These are phyloP conservation scores for Cladosporium austrohemisphaericum DNA, from an alignment of 2,329 filamentous ascomycete genomes.

Conservation along the genomic window DNA sequence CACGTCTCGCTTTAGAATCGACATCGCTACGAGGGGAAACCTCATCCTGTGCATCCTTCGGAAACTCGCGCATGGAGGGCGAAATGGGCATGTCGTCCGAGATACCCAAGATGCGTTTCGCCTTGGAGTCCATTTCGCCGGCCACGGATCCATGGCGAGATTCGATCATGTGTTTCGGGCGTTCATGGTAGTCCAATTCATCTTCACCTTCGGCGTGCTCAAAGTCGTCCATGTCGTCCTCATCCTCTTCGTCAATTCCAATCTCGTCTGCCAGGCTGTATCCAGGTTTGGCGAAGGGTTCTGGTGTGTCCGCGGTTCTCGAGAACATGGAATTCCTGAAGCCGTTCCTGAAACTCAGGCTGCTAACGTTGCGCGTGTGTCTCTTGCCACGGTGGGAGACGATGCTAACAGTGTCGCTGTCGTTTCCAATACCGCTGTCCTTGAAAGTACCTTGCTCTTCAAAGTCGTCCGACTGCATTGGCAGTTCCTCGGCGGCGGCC, in stretches of 20 bases:
- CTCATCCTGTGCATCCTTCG: background rate
- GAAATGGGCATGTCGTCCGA: constrained; percentile 15
- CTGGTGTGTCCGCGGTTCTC: constrained; percentile 27
- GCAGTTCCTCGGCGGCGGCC: constrained; percentile 38
- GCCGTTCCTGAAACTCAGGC: constrained; percentile 24
- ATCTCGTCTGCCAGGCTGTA: constrained; percentile 87
- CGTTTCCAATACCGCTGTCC: constrained; percentile 54
- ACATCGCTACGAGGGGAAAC: constrained; percentile 22
- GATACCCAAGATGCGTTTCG: constrained; percentile 44
- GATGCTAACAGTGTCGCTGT: constrained; percentile 53
- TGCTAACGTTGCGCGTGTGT: constrained; percentile 35
- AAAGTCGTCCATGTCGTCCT: constrained; percentile 48
- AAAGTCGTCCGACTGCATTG: constrained; percentile 32
- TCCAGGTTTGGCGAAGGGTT: constrained; percentile 61
- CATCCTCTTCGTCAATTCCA: constrained; percentile 62
- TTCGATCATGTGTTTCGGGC: constrained; percentile 36
- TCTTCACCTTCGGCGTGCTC: constrained; percentile 62
- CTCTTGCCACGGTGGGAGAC: background rate
- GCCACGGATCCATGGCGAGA: constrained; percentile 37
- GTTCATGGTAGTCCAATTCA: constrained; percentile 46
- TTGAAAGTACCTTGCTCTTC: constrained; percentile 59
- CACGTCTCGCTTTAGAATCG: constrained; percentile 45
- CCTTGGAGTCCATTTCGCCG: constrained; percentile 40
- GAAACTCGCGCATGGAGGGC: background rate
- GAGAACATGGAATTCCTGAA: constrained; percentile 1